phyloP scores from a whole-genome alignment of 495 filamentous ascomycete genomes.

The Xylaria intraflava region DNA sequence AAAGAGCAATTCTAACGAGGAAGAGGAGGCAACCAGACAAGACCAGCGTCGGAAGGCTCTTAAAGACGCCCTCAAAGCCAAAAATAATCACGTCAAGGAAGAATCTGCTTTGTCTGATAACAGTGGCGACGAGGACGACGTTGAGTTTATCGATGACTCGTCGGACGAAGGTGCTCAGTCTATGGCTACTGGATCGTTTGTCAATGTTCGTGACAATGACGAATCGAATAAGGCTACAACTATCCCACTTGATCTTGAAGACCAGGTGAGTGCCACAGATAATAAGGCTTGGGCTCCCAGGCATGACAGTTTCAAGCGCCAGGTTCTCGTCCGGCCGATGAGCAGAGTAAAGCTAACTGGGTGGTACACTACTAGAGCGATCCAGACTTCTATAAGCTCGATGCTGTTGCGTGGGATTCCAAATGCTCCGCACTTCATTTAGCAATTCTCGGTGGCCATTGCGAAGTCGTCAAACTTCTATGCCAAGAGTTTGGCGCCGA shows the following conservation, averaged over 20 bases:
- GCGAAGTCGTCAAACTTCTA: slow-evolving; percentile 58
- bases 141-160: slow-evolving; percentile 31
- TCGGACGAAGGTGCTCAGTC: slow-evolving; percentile 37
- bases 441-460: slow-evolving; percentile 65
- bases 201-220: slow-evolving; percentile 50
- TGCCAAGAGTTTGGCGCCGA: slow-evolving; percentile 71
- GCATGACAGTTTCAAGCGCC: neutral
- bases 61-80: neutral
- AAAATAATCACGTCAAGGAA: slow-evolving; percentile 2
- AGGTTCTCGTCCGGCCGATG: neutral
- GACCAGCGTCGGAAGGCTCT: slow-evolving; percentile 40
- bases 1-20: slow-evolving; percentile 65
- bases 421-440: slow-evolving; percentile 65
- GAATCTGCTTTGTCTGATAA: slow-evolving; percentile 17
- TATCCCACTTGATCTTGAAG: slow-evolving; percentile 40
- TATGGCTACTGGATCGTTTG: slow-evolving; percentile 57
- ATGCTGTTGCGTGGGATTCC: slow-evolving; percentile 69
- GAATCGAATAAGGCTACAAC: slow-evolving; percentile 26
- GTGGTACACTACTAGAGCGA: slow-evolving; percentile 29
- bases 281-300: neutral
- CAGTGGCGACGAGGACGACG: slow-evolving; percentile 21
- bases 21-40: slow-evolving; percentile 52
- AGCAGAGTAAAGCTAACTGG: neutral
- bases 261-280: slow-evolving; percentile 30
- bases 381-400: slow-evolving; percentile 72